Base-by-base conservation (phyloP, 192 early-diverging fungal genomes). In the Podochytrium sp. region DNA sequence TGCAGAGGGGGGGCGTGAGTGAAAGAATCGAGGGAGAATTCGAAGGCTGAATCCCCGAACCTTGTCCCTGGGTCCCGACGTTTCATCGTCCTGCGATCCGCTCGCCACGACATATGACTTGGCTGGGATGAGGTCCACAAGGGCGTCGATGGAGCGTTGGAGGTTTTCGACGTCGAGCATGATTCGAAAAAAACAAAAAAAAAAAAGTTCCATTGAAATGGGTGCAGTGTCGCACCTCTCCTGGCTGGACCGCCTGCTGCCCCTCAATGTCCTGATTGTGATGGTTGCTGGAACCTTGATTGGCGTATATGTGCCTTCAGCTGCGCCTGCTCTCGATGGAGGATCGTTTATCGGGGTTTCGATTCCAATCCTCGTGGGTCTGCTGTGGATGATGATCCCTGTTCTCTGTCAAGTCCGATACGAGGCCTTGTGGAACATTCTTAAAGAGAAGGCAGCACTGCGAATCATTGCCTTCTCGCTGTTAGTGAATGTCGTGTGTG, bases 61-160 rank as follows among this genome's bases (percentile, higher is more conserved):
- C 23, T 55, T 55, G 10, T 55, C 52, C 52, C 30, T 55, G 16
- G 52, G n/a, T n/a, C n/a, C 7, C 20, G 52, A 25, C 23, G 30
- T 29, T 23, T 25, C 25, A 29, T 55, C 52, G 23, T 55, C 52
- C 5, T 7, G 23, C n/a, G 25, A 41, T 49, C 18, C 41, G n/a
- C 47, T 35, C 14, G 63, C 32, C n/a, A 87, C 85, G 27, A 94
- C 82, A 78, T 96, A 96, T 74, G 89, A 91, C 79, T 92, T 90
- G 55, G 91, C 88, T 35, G 94, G 94, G 77, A 96, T 94, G 68
- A 93, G 84, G 51, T 91, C 84, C 40, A 96, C 82, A 42, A 96
- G 82, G 33, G 79, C 82, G 73, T 96, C 91, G 66, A 96, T 92
- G 37, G 84, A 83, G 58, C 85, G 77, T 16, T 86, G 86, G 71